Evolutionary conservation across 2,329 filamentous ascomycete species (phyloP), one percentile per base, ranked within the genome.

Genomic region (Scolecobasidium constrictum): DNA sequence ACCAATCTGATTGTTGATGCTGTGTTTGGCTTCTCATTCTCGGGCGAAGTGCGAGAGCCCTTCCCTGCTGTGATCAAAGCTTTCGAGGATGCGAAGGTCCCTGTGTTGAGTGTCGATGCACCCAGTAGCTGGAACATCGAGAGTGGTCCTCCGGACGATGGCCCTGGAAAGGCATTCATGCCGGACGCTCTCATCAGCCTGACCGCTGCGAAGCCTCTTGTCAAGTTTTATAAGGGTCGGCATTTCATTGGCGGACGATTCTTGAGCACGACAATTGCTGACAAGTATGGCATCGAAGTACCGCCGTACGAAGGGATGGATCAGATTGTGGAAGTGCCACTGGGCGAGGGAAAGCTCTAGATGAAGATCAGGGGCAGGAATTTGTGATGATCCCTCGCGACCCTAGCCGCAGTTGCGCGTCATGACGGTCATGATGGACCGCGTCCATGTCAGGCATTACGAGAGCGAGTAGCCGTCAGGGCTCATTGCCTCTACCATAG

Each of bases 111-210:
- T 3, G 85, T 98, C 17, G 92, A 98, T 64, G 87, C 86, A 5
- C 92, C 92, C 1, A 94, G 86, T 22, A 92, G 85, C 2, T 98
- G 92, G 92, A 79, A 92, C 60, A 93, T 98, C 44, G 85, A 94
- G 56, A 68, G 71, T 9, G 92, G 92, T 0, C 90, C 90, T 6
- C 87, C 88, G 9, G 65, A 70, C 41, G 75, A 78, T 1, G 90
- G 86, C 0, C 72, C 85, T 0, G 90, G 87, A 1, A 81, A 81
- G 53, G 77, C 71, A 4, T 96, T 94, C 56, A 79, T 84, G 66
- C 92, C 92, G 50, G 69, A 73, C 23, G 79, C 81, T 16, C 67
- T 98, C 45, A 79, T 98, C 51, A 94, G 86, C 58, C 67, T 98
- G 56, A 94, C 90, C 38, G 92, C 92, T 7, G 87, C 92, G 3